A percentile compares a stretch with the other conserved stretches of the same genome.
Conservation (phyloP, 768 basidiomycete species). For the Glaciozyma antarctica region DNA sequence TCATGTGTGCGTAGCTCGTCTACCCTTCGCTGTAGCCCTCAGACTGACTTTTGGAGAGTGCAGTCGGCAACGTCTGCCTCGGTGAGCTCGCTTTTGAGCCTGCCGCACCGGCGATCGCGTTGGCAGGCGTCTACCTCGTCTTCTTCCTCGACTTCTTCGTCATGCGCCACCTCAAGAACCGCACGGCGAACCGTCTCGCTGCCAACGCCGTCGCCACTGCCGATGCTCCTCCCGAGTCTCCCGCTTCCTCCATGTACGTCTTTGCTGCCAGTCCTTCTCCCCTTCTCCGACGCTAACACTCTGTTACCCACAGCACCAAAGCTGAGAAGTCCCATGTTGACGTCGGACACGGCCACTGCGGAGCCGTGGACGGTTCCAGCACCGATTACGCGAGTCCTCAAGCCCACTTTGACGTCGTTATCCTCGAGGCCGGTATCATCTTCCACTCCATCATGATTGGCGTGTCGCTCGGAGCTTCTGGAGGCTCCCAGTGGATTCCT, state of each 20-base stretch:
- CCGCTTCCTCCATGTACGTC: constrained; percentile 1
- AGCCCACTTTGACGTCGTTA: constrained; percentile 35
- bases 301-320: neutral
- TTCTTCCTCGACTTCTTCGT: constrained; percentile 39
- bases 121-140: constrained; percentile 37
- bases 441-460: constrained; percentile 41
- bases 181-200: neutral
- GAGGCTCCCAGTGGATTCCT: constrained; percentile 37
- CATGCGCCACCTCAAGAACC: constrained; percentile 28
- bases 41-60: neutral
- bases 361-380: neutral
- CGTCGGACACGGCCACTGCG: constrained; percentile 18
- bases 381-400: constrained; percentile 16
- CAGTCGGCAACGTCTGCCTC: constrained; percentile 35
- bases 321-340: neutral
- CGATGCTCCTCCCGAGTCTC: neutral
- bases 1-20: constrained; percentile 34
- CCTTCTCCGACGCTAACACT: neutral
- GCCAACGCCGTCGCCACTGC: constrained; percentile 1
- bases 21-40: neutral
- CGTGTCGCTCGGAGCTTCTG: constrained; percentile 35
- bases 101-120: constrained; percentile 38
- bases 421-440: constrained; percentile 35
- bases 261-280: neutral
- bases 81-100: constrained; percentile 39